Base-by-base conservation (phyloP, 768 basidiomycete genomes). In the Serpula lacrymans region DNA sequence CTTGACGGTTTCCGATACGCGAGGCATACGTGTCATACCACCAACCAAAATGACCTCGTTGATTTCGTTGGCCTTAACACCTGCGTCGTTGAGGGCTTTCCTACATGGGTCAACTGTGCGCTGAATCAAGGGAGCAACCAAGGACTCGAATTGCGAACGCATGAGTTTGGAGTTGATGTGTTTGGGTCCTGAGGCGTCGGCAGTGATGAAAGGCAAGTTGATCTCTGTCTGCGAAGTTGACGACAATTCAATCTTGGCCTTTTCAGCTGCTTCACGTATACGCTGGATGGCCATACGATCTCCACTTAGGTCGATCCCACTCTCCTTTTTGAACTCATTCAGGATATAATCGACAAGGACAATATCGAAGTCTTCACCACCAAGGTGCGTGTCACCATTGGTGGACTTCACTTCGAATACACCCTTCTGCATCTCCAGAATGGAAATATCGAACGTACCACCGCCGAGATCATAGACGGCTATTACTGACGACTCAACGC, bases 341-440 rank as follows among this genome's bases (percentile, higher is more conserved):
- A 97, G 64, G 58, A 99, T 75, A 67, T 88, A 68, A 49, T 94
- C 80, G 48, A 98, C 84, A 30, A 98, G 79, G 27, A 81, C 68
- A 42, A 95, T 83, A 58, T 98, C 96, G 59, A 98, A 98, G 66
- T 98, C 96, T 68, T 99, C 96, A 60, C 84, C 84, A 51, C 91
- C 96, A 43, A 99, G 80, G 62, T 99, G 96, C 12, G 96, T 98
- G 66, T 99, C 95, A 61, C 96, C 96, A 59, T 97, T 97, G 41
- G 96, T 99, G 1, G 96, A 97, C 74, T 98, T 99, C 61, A 99
- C 96, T 67, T 98, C 96, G 65, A 98, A 99, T 8, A 99, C 94
- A 54, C 95, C 96, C 67, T 96, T 94, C 67, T 97, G 92, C 92
- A 98, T 98, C 70, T 97, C 94, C 41, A 99, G 75, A 52, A 99